These are phyloP conservation scores for Didymella glomerata DNA, from an alignment of 2,329 filamentous ascomycete genomes.

Conservation along the genomic window DNA sequence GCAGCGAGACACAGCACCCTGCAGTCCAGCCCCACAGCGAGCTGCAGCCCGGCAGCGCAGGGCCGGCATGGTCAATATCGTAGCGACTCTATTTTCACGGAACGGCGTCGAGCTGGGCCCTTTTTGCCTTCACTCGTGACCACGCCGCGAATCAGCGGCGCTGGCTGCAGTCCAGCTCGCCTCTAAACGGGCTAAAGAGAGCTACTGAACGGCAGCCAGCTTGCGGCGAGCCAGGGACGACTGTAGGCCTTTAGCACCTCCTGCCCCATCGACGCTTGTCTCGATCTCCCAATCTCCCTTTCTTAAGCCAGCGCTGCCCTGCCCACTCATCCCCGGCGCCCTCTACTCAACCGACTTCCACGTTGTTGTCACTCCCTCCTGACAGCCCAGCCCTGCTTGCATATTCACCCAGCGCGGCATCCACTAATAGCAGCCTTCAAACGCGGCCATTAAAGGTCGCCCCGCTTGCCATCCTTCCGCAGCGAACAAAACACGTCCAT, in stretches of 20 bases:
- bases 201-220: constrained; percentile 19
- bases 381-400: constrained; percentile 19
- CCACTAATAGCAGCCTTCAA: constrained; percentile 27
- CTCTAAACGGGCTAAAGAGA: constrained; percentile 3
- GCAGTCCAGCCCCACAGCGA: constrained; percentile 32
- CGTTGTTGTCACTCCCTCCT: constrained; percentile 16
- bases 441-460: constrained; percentile 27
- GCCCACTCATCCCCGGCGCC: constrained; percentile 5
- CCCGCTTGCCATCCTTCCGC: constrained; percentile 30
- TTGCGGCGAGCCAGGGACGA: constrained; percentile 15
- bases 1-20: constrained; percentile 10
- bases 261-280: constrained; percentile 20
- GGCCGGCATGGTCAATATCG: constrained; percentile 6
- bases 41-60: constrained; percentile 22
- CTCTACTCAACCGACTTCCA: constrained; percentile 10
- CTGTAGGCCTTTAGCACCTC: constrained; percentile 14
- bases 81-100: constrained; percentile 3
- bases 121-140: constrained; percentile 12
- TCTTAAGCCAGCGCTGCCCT: constrained; percentile 14
- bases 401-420: constrained; percentile 29
- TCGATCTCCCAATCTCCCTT: constrained; percentile 21
- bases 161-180: constrained; percentile 9
- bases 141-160: constrained; percentile 15
- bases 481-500: constrained; percentile 28
- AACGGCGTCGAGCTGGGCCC: constrained; percentile 2